These are phyloP conservation scores for Cladosporium sp. DNA, from an alignment of 2,329 filamentous ascomycete genomes.

Conservation along the genomic window DNA sequence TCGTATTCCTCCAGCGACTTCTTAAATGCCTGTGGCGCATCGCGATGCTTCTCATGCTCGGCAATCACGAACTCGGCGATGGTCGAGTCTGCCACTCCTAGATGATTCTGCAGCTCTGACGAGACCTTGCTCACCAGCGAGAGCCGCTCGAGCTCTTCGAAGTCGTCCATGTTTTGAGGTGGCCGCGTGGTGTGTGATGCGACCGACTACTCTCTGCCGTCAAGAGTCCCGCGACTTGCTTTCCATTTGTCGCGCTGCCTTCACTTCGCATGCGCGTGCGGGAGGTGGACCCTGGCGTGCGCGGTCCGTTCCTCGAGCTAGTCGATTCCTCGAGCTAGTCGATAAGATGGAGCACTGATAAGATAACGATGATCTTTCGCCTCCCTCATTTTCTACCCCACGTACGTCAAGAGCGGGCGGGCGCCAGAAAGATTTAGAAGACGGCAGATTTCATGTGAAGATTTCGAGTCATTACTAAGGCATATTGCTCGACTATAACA, in stretches of 20 bases:
- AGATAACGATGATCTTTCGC: conserved; percentile 9
- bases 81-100: conserved; percentile 90
- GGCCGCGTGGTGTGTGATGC: background rate
- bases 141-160: conserved; percentile 86
- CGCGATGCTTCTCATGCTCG: conserved; percentile 75
- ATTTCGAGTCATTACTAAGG: conserved; percentile 21
- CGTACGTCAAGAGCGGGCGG: conserved; percentile 9
- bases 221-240: background rate
- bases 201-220: background rate
- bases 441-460: conserved; percentile 22
- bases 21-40: conserved; percentile 70
- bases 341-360: conserved; percentile 1
- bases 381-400: conserved; percentile 10
- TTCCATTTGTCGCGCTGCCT: conserved; percentile 6
- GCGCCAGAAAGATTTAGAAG: conserved; percentile 19
- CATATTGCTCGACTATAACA: background rate
- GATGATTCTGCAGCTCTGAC: conserved; percentile 89
- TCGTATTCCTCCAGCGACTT: conserved; percentile 72
- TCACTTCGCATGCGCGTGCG: conserved; percentile 9
- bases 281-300: background rate
- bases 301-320: background rate
- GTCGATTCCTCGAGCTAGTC: background rate
- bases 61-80: conserved; percentile 96
- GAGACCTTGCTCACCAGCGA: conserved; percentile 94
- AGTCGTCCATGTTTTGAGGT: conserved; percentile 71